Base-by-base conservation (phyloP, 2,329 filamentous ascomycete genomes). In the Hypoxylon sp. region DNA sequence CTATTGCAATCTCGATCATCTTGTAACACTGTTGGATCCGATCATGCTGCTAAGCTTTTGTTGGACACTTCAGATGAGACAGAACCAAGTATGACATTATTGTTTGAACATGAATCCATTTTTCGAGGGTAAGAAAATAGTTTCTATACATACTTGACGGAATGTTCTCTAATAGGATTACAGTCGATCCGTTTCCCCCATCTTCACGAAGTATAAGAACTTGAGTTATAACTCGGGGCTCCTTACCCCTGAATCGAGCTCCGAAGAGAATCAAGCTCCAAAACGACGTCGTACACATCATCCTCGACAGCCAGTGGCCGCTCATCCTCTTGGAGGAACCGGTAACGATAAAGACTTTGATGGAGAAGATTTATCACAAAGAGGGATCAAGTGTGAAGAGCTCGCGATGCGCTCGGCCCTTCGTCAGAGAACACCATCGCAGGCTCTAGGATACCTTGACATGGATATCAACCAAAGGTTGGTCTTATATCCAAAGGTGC, bases 71-170 rank as follows among this genome's bases (percentile, higher is more conserved):
- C 36, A 5, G 29, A 41, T 12, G 45, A 49, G 8, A 23, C 2
- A 9, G 15, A 9, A 2, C 21, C 30, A 29, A 16, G 19, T 6
- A 29, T 49, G 13, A 49, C 41, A n/a, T 29, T 49, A 4, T 16
- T 49, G 8, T 35, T 49, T 8, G 36, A 49, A 6, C 29, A 42
- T 20, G 13, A 31, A 11, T n/a, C 15, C n/a, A 15, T 16, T 3
- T 6, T 3, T 1, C 16, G 29, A 19, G 25, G 16, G 32, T 12
- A 35, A 9, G 27, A 26, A 2, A 11, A 23, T 19, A 23, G 2
- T 2, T n/a, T 21, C n/a, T 12, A n/a, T 21, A 6, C n/a, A 2
- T 11, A 19, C 15, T n/a, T n/a, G n/a, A n/a, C n/a, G n/a, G n/a
- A 20, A 11, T 5, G 7, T 19, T 16, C 21, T 13, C 30, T 42